Base-by-base conservation (phyloP, 116 monocot genomes). In the Trichopus zeylanicus region DNA sequence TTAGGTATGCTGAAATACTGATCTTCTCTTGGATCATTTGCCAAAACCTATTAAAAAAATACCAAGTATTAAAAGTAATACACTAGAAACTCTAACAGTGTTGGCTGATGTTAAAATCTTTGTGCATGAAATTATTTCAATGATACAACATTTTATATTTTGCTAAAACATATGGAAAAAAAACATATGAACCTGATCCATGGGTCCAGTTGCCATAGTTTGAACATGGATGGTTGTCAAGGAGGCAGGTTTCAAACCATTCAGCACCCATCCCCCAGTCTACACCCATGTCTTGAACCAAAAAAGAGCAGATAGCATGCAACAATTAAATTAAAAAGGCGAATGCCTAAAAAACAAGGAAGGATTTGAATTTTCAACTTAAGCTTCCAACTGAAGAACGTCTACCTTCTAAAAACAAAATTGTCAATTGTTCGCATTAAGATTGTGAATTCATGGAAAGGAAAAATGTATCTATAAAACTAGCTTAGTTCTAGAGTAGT, bases 121-220 rank as follows among this genome's bases (percentile, higher is more conserved):
- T 7, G 46, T 13, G 5, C 10, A 27, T 27, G 31, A 33, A n/a
- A n/a, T n/a, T n/a, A n/a, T n/a, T n/a, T n/a, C n/a, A n/a, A n/a
- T n/a, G n/a, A n/a, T n/a, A n/a, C n/a, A n/a, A n/a, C n/a, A n/a
- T n/a, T n/a, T n/a, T n/a, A n/a, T n/a, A n/a, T n/a, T n/a, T n/a
- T n/a, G n/a, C n/a, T 33, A 4, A 33, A 33, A 33, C 4, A 3
- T 13, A 16, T 42, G 42, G 4, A 37, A 25, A 19, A 35, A 11
- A n/a, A n/a, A n/a, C n/a, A 26, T 32, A 28, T 55, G 62, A 53
- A 94, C 95, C 95, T 76, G 95, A 84, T 54, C 95, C 95, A 64
- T 95, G 90, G 29, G 90, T 90, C 95, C 95, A 95, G 63, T 95
- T 90, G 7, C 95, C 90, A 67, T 95, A 95, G 65, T 95, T 95